Conservation (phyloP, 768 basidiomycete species). For the Scleroderma citrinum region DNA sequence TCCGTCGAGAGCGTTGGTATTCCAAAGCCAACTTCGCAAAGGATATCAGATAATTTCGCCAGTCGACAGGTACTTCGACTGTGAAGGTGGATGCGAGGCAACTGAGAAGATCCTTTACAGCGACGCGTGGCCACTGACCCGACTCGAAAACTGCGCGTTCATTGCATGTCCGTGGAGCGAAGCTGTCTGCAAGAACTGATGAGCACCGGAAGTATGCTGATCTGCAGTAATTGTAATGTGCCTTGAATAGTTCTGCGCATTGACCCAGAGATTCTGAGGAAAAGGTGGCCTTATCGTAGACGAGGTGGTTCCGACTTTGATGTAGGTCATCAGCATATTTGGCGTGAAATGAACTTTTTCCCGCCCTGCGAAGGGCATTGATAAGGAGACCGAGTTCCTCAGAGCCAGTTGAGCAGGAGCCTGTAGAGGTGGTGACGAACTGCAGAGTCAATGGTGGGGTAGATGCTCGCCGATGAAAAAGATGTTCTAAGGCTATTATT, state of each 20-base stretch:
- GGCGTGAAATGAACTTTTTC: too few relatives aligned
- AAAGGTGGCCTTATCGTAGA: constrained; percentile 1
- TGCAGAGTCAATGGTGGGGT: too few relatives aligned
- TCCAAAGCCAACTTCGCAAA: too few relatives aligned
- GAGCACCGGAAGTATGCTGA: too few relatives aligned
- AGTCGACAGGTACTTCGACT: neutral
- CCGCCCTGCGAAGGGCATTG: too few relatives aligned
- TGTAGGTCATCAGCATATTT: too few relatives aligned
- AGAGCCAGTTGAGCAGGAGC: too few relatives aligned
- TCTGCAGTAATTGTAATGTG: neutral
- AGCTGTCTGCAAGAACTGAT: neutral
- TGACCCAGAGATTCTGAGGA: neutral
- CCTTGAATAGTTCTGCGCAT: neutral
- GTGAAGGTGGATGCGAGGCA: neutral
- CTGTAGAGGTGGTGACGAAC: too few relatives aligned
- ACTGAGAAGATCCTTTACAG: neutral
- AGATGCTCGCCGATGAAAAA: constrained; percentile 4
- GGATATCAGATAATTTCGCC: neutral
- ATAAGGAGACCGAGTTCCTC: too few relatives aligned
- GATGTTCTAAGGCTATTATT: neutral
- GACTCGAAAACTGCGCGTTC: neutral
- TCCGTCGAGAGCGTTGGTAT: neutral
- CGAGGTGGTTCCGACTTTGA: neutral
- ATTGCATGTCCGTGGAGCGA: neutral
- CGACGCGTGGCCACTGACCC: neutral